Conservation (phyloP, 2,329 filamentous ascomycete species). For the Aureobasidium uvarum region DNA sequence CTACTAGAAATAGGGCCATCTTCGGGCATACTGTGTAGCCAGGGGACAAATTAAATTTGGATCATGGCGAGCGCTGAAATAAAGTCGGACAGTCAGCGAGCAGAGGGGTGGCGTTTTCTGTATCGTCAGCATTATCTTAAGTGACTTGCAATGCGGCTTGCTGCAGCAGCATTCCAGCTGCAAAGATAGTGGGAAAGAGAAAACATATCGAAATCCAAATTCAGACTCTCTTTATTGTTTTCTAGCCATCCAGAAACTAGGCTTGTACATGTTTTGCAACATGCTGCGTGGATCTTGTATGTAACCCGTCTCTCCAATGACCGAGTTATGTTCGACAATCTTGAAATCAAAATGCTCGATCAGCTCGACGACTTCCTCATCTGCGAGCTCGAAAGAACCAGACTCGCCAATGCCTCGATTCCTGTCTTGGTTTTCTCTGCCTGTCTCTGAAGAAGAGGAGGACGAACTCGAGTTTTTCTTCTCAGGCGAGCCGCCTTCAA, state of each 20-base stretch:
- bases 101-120: not conserved
- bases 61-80: not conserved
- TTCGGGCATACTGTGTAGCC: not conserved
- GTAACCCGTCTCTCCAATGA: slow-evolving; percentile 68
- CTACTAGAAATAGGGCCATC: not conserved
- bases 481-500: slow-evolving; percentile 66
- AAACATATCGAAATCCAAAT: not conserved
- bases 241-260: slow-evolving; percentile 80
- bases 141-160: not conserved
- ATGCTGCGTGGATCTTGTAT: slow-evolving; percentile 83
- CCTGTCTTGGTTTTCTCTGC: slow-evolving; percentile 46
- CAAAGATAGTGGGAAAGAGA: not conserved
- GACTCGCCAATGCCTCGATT: slow-evolving; percentile 74
- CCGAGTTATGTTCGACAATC: slow-evolving; percentile 49
- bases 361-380: slow-evolving; percentile 81
- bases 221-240: slow-evolving; percentile 50
- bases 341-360: slow-evolving; percentile 73
- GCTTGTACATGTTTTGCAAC: slow-evolving; percentile 77
- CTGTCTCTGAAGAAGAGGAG: slow-evolving; percentile 32
- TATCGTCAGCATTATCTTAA: not conserved
- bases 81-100: not conserved
- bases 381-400: slow-evolving; percentile 83
- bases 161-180: not conserved
- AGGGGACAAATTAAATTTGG: not conserved
- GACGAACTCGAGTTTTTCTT: slow-evolving; percentile 19